Evolutionary conservation across 228 moss, liverwort and hornwort genomes (phyloP), one percentile per base, ranked within the genome.

Genomic region (Sphagnum fallax): DNA sequence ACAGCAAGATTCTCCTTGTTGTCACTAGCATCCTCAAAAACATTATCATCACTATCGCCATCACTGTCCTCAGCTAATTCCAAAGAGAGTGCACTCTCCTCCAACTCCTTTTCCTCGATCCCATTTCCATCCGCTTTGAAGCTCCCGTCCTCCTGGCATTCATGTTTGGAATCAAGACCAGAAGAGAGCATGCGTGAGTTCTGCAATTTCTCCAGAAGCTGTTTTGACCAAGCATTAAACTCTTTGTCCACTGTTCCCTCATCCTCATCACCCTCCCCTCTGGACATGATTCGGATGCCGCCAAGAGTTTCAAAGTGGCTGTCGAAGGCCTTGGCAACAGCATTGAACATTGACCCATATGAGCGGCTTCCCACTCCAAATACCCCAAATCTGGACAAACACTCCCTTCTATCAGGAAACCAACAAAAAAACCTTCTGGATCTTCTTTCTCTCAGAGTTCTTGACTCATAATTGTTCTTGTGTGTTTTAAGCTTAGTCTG

Each of bases 331-430:
- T 86, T 89, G 16, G 88, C 89, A 15, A 89, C 91, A 64, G 86
- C 83, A 66, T 98, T 98, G 61, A 88, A 98, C 16, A 82, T 82
- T 50, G 85, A 66, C 8, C 98, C 94, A 50, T 98, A 98, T 4
- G 82, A 81, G 70, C 84, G 77, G 73, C 94, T 98, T 65, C 98
- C 98, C 47, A 98, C 85, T 72, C 98, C 98, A 68, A 98, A 98
- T 8, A 98, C 87, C 9, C 87, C 90, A 76, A 92, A 90, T 69
- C 88, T 88, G 79, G 70, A 10, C 47, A 53, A 9, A 69, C 18
- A 69, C 2, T 32, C 32, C 32, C 16, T 49, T 13, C 5, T 14
- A n/a, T 11, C 6, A 18, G 47, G 51, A 49, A 7, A 15, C 51
- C 47, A 65, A n/a, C 47, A 49, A 47, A 9, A 14, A 6, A 47